Evolutionary conservation across 805 yeast genomes (phyloP).

Genomic region (Lipomyces yamadae): DNA sequence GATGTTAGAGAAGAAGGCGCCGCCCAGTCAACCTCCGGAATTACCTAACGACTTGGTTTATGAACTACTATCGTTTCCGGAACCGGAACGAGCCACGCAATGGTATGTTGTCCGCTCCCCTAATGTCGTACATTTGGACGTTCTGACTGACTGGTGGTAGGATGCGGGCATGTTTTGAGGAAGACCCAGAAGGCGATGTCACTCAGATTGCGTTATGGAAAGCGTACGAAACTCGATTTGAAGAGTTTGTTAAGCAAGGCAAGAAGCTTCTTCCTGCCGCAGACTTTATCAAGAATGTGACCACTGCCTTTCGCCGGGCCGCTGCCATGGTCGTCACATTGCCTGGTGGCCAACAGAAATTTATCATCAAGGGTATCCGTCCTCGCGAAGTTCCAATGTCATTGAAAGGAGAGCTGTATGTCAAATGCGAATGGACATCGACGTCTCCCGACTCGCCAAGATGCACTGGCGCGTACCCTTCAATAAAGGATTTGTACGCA

Average conservation of each 20-base stretch:
- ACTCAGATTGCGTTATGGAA: slow-evolving; percentile 97
- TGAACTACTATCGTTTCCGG: slow-evolving; percentile 69
- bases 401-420: slow-evolving; percentile 38
- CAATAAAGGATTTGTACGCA: slow-evolving; percentile 27
- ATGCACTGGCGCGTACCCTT: slow-evolving; percentile 24
- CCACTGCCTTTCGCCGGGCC: slow-evolving; percentile 73
- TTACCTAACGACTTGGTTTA: slow-evolving; percentile 60
- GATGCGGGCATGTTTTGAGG: slow-evolving; percentile 86
- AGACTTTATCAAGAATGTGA: slow-evolving; percentile 93
- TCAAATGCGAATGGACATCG: slow-evolving; percentile 37
- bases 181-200: slow-evolving; percentile 77
- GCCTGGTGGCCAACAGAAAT: slow-evolving; percentile 70
- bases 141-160: slow-evolving; percentile 8
- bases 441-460: slow-evolving; percentile 4
- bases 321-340: slow-evolving; percentile 88
- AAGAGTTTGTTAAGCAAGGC: slow-evolving; percentile 58
- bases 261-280: slow-evolving; percentile 85
- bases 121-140: not conserved
- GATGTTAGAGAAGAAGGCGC: slow-evolving; percentile 57
- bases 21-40: slow-evolving; percentile 69
- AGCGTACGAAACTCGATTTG: slow-evolving; percentile 87
- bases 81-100: slow-evolving; percentile 88
- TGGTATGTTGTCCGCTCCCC: slow-evolving; percentile 54
- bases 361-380: slow-evolving; percentile 91
- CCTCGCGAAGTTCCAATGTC: slow-evolving; percentile 62